Evolutionary conservation across 2,329 filamentous ascomycete species (phyloP), one percentile per base, ranked within the genome.

Genomic region (Talaromyces albobiverticillius): DNA sequence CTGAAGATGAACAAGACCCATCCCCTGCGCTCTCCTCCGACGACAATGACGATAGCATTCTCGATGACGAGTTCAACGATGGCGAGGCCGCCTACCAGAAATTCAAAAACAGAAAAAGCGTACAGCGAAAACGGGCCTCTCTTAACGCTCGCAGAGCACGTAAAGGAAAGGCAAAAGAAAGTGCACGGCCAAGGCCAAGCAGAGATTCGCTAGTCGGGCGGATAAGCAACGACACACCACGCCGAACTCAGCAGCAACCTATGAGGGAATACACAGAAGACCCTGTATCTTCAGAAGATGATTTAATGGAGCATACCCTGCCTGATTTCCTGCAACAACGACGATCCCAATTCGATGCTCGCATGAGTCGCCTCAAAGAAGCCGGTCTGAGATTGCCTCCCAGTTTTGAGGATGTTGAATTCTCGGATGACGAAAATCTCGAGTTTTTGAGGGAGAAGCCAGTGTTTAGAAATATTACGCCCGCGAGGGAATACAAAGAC

Each of bases 341-440:
- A n/a, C 81, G 87, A 22, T 75, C 70, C n/a, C 72, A 79, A 20
- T 92, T 95, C 63, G 87, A 94, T 52, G 73, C 79, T 43, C 76
- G 79, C n/a, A 75, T 74, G 45, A 77, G 83, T 32, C 69, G 70
- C 25, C 73, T 91, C 45, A 82, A 84, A 54, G 82, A 87, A 53
- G 82, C 82, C 5, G 90, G 88, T 0, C 74, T 96, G 41, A 85
- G 82, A 58, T 70, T 95, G 2, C 90, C 94, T 0, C 94, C 94
- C 0, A 81, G 83, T 46, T 95, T 88, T 65, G 81, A 85, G 1
- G 85, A 86, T 46, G 78, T 96, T 14, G 79, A 88, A 9, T 92
- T 96, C 60, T 88, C 86, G 0, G 88, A 91, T 48, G 80, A 87
- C 57, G 84, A 87, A 49, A 73, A 75, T 4, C 68, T 87, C 29